These are phyloP conservation scores for Linum trigynum DNA, from an alignment of 345 rosid genomes.

Conservation along the genomic window DNA sequence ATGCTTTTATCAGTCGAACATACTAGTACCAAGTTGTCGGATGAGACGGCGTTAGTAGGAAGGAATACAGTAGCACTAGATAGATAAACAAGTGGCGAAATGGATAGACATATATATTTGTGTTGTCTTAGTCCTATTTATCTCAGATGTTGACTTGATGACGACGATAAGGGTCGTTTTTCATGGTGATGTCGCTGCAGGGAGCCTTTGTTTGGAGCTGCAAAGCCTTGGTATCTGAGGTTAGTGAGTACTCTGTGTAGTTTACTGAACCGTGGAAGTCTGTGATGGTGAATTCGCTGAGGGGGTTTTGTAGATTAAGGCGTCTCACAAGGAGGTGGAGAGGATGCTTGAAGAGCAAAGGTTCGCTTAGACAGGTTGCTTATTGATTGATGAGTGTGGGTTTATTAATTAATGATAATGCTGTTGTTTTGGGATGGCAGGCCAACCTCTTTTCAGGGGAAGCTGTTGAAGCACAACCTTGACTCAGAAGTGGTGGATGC, in stretches of 20 bases:
- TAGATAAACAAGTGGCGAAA: not conserved
- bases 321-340: slow-evolving; percentile 66
- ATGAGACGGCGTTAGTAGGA: too few species aligned
- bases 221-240: slow-evolving; percentile 89
- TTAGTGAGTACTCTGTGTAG: too few species aligned
- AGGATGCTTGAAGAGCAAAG: slow-evolving; percentile 70
- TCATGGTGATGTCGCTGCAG: slow-evolving; percentile 27
- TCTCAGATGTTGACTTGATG: not conserved
- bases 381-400: not conserved
- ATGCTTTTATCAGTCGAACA: too few species aligned
- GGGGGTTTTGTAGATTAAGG: slow-evolving; percentile 44
- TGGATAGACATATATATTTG: slow-evolving; percentile 3
- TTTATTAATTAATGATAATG: not conserved
- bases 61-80: too few species aligned
- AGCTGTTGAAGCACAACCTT: slow-evolving; percentile 57
- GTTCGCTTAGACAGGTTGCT: slow-evolving; percentile 26
- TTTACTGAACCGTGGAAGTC: too few species aligned
- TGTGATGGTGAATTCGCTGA: not conserved
- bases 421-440: slow-evolving; percentile 18
- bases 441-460: slow-evolving; percentile 70
- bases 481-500: not conserved
- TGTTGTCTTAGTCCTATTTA: slow-evolving; percentile 1
- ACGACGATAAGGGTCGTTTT: slow-evolving; percentile 5
- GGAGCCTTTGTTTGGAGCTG: slow-evolving; percentile 95
- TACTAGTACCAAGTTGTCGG: too few species aligned